Evolutionary conservation across 1,139 yeast genomes (phyloP).

Genomic region (Protomyces pachydermus): DNA sequence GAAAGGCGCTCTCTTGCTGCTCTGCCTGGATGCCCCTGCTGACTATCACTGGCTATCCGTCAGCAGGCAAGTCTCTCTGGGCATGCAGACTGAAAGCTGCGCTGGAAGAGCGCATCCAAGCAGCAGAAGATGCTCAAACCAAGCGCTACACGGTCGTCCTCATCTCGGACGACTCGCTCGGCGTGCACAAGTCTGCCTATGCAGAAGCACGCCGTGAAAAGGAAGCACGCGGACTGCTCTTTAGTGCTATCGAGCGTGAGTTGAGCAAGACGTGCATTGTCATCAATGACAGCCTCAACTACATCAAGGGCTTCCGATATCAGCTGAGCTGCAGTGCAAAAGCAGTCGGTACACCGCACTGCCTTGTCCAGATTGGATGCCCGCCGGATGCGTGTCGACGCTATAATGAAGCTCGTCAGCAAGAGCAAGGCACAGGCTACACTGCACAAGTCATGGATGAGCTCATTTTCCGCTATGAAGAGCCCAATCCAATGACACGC

Average conservation of each 20-base stretch:
- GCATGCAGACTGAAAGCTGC: conserved; percentile 52
- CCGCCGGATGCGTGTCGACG: conserved; percentile 57
- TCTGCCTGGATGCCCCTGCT: conserved; percentile 66
- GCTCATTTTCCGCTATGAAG: conserved; percentile 81
- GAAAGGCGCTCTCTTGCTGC: not conserved
- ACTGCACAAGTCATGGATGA: conserved; percentile 47
- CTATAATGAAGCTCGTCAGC: conserved; percentile 48
- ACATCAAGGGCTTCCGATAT: conserved; percentile 92
- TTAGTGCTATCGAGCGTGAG: conserved; percentile 83
- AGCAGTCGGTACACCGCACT: conserved; percentile 72
- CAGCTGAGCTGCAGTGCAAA: conserved; percentile 93
- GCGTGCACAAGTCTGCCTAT: conserved; percentile 65
- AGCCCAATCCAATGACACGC: conserved; percentile 76
- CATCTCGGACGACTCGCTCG: conserved; percentile 73
- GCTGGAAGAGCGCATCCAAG: conserved; percentile 49
- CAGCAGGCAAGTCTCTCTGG: conserved; percentile 75
- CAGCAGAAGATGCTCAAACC: conserved; percentile 44
- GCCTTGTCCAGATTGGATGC: conserved; percentile 72
- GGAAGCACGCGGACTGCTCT: conserved; percentile 73
- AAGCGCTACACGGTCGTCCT: conserved; percentile 56
- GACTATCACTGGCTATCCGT: conserved; percentile 76
- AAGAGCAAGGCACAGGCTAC: conserved; percentile 32
- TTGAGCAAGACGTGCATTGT: conserved; percentile 66
- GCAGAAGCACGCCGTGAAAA: conserved; percentile 61
- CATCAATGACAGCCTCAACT: conserved; percentile 76